Evolutionary conservation across 768 basidiomycete species (phyloP).

Genomic region (Termitomyces sp.): DNA sequence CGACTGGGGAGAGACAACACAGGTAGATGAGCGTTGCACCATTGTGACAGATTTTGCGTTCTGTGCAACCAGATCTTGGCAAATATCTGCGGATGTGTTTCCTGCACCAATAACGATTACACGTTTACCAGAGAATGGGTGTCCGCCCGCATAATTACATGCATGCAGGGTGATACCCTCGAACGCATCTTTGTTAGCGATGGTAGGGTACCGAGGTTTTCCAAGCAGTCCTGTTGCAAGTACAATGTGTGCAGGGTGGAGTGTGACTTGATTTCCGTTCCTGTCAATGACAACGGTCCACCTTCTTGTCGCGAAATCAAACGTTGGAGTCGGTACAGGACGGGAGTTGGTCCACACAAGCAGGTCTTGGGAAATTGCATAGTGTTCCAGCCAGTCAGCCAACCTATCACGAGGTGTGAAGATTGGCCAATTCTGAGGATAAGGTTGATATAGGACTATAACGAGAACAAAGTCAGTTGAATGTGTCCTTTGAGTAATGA

Average conservation of each 20-base stretch:
- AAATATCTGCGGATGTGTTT: slow-evolving; percentile 32
- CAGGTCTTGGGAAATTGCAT: slow-evolving; percentile 33
- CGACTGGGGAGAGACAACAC: slow-evolving; percentile 17
- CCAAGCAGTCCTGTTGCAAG: slow-evolving; percentile 32
- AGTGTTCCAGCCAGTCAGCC: slow-evolving; percentile 39
- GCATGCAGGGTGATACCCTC: slow-evolving; percentile 27
- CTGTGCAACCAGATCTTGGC: slow-evolving; percentile 27
- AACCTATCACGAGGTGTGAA: slow-evolving; percentile 36
- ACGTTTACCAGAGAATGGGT: slow-evolving; percentile 23
- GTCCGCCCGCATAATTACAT: slow-evolving; percentile 21
- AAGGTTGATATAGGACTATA: slow-evolving; percentile 33
- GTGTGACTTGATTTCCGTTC: slow-evolving; percentile 19
- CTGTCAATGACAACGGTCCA: slow-evolving; percentile 30
- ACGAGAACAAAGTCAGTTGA: background rate
- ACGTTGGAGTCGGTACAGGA: slow-evolving; percentile 24
- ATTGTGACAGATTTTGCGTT: slow-evolving; percentile 31
- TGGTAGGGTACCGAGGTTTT: slow-evolving; percentile 23
- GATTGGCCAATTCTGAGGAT: slow-evolving; percentile 32
- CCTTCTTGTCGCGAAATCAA: slow-evolving; percentile 21
- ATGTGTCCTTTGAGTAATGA: background rate
- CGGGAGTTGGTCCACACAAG: slow-evolving; percentile 35
- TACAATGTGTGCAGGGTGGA: slow-evolving; percentile 34
- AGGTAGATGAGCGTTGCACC: slow-evolving; percentile 36
- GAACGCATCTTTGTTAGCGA: slow-evolving; percentile 21
- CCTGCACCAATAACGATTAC: slow-evolving; percentile 36